Conservation (phyloP, 352 stramenopile species). For the Phytopythium oedochilum region DNA sequence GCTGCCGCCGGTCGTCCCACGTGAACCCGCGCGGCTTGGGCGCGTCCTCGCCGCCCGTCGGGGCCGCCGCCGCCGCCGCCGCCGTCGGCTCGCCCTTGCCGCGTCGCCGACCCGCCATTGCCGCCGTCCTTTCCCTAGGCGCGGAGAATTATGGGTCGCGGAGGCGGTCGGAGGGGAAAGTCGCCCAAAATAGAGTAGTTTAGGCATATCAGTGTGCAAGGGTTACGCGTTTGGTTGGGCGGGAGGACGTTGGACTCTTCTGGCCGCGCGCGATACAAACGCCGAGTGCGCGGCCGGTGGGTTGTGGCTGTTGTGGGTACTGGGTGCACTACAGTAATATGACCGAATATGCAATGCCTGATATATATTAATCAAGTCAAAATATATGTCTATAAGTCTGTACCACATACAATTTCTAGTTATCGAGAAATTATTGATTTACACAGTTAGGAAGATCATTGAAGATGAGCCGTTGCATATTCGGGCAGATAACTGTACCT, state of each 20-base stretch:
- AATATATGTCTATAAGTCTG: no score
- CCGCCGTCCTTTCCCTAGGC: neutral
- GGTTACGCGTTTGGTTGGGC: neutral
- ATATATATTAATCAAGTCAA: no score
- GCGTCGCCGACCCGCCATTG: neutral
- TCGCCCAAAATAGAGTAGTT: neutral
- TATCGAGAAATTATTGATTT: no score
- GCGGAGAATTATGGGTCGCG: no score
- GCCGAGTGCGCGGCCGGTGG: neutral
- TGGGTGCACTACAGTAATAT: no score
- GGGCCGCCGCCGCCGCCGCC: neutral
- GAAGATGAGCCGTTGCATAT: no score
- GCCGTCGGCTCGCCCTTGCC: neutral
- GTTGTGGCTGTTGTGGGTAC: neutral
- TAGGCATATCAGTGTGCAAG: neutral
- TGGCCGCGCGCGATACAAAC: neutral
- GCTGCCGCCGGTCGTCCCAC: conserved; percentile 65
- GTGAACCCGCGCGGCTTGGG: conserved; percentile 14
- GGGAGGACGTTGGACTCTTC: neutral
- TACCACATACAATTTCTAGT: no score
- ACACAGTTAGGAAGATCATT: no score
- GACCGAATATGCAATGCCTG: no score
- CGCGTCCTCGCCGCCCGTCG: neutral
- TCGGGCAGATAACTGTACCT: no score
- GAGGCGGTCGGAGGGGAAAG: neutral